These are phyloP conservation scores for Microdochium paspali DNA, from an alignment of 2,329 filamentous ascomycete genomes.

Conservation along the genomic window DNA sequence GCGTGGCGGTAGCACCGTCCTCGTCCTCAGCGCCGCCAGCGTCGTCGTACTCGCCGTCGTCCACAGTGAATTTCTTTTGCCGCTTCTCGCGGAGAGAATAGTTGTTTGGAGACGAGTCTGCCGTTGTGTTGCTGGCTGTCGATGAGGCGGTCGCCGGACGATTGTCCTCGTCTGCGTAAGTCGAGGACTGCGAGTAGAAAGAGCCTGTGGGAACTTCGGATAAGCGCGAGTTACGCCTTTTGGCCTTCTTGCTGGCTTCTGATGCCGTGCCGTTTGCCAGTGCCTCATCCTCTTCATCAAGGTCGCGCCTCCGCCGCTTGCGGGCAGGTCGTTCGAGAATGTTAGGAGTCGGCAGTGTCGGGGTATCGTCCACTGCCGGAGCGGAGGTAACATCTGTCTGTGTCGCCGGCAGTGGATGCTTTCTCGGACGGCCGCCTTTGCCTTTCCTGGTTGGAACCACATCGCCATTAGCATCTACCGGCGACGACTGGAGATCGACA, in stretches of 20 bases:
- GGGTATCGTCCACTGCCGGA: slow-evolving; percentile 2
- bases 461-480: slow-evolving; percentile 3
- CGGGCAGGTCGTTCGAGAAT: slow-evolving; percentile 1
- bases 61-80: slow-evolving; percentile 42
- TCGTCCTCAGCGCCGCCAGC: slow-evolving; percentile 17
- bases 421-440: slow-evolving; percentile 19
- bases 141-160: slow-evolving; percentile 45
- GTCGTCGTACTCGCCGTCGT: slow-evolving; percentile 31
- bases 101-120: slow-evolving; percentile 32
- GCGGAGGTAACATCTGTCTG: slow-evolving; percentile 9
- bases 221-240: slow-evolving; percentile 11
- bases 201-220: slow-evolving; percentile 29
- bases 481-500: background rate
- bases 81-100: slow-evolving; percentile 44
- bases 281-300: slow-evolving; percentile 2
- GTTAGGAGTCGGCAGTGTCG: background rate
- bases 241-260: slow-evolving; percentile 2
- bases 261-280: slow-evolving; percentile 6
- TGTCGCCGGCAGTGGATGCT: slow-evolving; percentile 13
- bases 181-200: slow-evolving; percentile 26
- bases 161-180: slow-evolving; percentile 28
- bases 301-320: slow-evolving; percentile 1
- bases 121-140: slow-evolving; percentile 37
- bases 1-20: slow-evolving; percentile 21
- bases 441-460: slow-evolving; percentile 17